Base-by-base conservation (phyloP, 2,329 filamentous ascomycete species). In the Dactylellina sp. region DNA sequence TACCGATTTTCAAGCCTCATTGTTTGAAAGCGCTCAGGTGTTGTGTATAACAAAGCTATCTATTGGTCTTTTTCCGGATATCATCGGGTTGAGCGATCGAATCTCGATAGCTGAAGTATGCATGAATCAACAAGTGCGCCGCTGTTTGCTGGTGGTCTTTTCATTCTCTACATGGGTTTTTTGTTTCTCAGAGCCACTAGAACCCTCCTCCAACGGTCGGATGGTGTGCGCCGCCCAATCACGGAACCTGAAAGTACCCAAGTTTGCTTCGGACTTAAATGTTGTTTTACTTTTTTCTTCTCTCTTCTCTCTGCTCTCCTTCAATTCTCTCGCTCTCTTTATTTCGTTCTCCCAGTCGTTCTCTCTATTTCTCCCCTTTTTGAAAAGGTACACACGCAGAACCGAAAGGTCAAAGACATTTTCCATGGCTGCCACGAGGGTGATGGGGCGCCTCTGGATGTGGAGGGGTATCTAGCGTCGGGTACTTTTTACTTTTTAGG, bases 351-450 rank as follows among this genome's bases (percentile, higher is more conserved):
- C 28, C 28, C 28, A 32, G 28, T 9, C 28, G 9, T 9, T 32
- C 9, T 32, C 28, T 32, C 28, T 32, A 32, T 32, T 32, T 32
- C 39, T 42, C 39, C 39, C 39, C 16, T 18, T n/a, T 18, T n/a
- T 5, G 22, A n/a, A 39, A 40, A 20, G 18, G n/a, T 11, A 37
- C 24, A 22, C 22, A 39, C 7, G n/a, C 32, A 18, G 16, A 60
- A 24, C 18, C 28, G 46, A 25, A 56, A 11, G 28, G 11, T 20
- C 55, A 66, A 42, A 64, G 42, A 57, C 65, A 52, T 57, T 49
- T 49, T 52, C 39, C 66, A 71, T 71, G 66, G 66, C 66, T 71
- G 66, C 66, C 66, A 71, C 66, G 66, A 71, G 66, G 66, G 35
- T 22, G 35, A 28, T 50, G 35, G 22, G 49, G 42, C 42, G 49